Percentiles rank a stretch among this genome's conserved stretches.
Evolutionary conservation across 2,329 filamentous ascomycete genomes (phyloP).

Genomic region (Dactylonectria macrodidyma): DNA sequence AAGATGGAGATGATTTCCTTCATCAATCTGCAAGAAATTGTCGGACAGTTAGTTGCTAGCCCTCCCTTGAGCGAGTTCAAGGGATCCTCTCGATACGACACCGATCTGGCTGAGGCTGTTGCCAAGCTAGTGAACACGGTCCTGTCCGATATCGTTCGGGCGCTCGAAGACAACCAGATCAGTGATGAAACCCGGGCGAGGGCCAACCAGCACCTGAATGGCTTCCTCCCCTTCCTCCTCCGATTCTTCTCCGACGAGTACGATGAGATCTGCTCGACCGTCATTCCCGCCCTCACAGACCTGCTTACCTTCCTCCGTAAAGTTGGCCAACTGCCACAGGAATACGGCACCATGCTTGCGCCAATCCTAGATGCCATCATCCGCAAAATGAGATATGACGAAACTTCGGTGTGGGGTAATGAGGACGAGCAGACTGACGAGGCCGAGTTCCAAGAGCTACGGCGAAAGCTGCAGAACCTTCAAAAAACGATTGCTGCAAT

Average conservation of each 20-base stretch:
- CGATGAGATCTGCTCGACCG: slow-evolving; percentile 96
- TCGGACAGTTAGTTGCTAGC: slow-evolving; percentile 87
- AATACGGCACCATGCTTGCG: slow-evolving; percentile 86
- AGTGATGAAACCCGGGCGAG: slow-evolving; percentile 77
- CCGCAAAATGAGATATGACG: slow-evolving; percentile 96
- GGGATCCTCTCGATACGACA: slow-evolving; percentile 90
- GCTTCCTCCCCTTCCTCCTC: slow-evolving; percentile 88
- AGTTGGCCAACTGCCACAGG: slow-evolving; percentile 78
- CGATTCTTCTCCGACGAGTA: slow-evolving; percentile 98
- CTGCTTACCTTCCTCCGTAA: slow-evolving; percentile 92
- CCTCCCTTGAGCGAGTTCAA: slow-evolving; percentile 84
- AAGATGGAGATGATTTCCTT: slow-evolving; percentile 96
- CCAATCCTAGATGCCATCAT: slow-evolving; percentile 94
- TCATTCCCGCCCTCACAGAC: slow-evolving; percentile 94
- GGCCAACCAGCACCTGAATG: slow-evolving; percentile 86
- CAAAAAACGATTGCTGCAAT: slow-evolving; percentile 94
- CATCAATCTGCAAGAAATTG: slow-evolving; percentile 87
- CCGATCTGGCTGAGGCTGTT: slow-evolving; percentile 93
- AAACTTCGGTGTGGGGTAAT: slow-evolving; percentile 92
- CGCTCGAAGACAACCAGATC: slow-evolving; percentile 78
- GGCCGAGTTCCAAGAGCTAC: slow-evolving; percentile 95
- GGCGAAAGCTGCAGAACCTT: slow-evolving; percentile 89
- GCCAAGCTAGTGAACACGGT: slow-evolving; percentile 96
- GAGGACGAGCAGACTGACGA: slow-evolving; percentile 97
- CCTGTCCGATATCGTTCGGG: slow-evolving; percentile 87